These are phyloP conservation scores for Helicostylum pulchrum DNA, from an alignment of 192 early-diverging fungal genomes.

Conservation along the genomic window DNA sequence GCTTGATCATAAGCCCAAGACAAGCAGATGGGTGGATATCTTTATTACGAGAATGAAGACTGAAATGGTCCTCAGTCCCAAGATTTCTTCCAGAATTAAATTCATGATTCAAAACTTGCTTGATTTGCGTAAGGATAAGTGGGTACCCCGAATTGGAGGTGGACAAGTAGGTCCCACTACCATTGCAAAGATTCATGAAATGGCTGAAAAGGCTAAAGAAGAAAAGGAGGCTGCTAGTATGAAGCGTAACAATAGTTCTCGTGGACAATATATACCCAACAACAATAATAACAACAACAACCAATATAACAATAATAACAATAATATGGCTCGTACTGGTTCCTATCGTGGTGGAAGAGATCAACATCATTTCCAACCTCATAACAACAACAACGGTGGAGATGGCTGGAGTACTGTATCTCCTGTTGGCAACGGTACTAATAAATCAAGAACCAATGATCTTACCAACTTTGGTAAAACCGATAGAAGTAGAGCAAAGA, in stretches of 20 bases:
- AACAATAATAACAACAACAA: constrained; percentile 33
- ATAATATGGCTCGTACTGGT: constrained; percentile 55
- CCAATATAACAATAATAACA: constrained; percentile 59
- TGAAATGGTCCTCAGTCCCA: constrained; percentile 66
- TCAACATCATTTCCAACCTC: constrained; percentile 17
- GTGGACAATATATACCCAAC: constrained; percentile 32
- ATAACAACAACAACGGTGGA: constrained; percentile 33
- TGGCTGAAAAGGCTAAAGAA: constrained; percentile 57
- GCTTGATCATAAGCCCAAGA: constrained; percentile 61
- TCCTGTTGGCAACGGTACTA: constrained; percentile 40
- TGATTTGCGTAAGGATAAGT: constrained; percentile 64
- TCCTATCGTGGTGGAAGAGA: constrained; percentile 48
- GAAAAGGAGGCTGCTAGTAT: constrained; percentile 61
- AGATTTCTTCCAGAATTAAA: constrained; percentile 83
- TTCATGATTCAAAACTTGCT: constrained; percentile 80
- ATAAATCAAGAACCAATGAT: constrained; percentile 56
- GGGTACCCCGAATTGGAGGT: constrained; percentile 64
- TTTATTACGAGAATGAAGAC: constrained; percentile 79
- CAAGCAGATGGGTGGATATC: constrained; percentile 68
- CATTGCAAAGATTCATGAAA: constrained; percentile 89
- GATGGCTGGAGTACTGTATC: constrained; percentile 72
- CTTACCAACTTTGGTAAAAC: constrained; percentile 74
- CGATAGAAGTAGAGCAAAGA: constrained; percentile 49
- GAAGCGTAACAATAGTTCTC: constrained; percentile 62
- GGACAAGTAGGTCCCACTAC: constrained; percentile 73